A percentile compares a stretch with the other conserved stretches of the same genome.
Evolutionary conservation across 306 rosid species (phyloP).

Genomic region (Prunus fruticosa): DNA sequence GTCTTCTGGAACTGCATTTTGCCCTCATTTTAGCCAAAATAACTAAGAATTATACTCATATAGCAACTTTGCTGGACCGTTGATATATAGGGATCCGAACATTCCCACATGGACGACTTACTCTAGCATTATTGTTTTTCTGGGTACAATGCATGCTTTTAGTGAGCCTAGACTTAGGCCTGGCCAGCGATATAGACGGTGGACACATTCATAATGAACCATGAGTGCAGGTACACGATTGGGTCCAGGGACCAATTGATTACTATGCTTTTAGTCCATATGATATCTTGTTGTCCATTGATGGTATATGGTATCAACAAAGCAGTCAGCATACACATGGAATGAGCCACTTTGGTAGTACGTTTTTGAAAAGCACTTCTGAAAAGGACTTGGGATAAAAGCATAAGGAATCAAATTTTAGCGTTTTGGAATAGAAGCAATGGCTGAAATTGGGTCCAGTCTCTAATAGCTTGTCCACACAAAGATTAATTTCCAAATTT

Average conservation of each 20-base stretch:
- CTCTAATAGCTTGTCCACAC: no score
- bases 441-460: neutral
- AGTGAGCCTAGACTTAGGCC: neutral
- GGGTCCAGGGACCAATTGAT: neutral
- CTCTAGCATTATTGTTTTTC: no score
- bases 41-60: no score
- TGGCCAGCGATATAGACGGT: neutral
- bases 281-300: neutral
- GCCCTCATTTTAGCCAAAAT: no score
- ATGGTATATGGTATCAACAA: neutral
- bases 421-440: neutral
- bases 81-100: no score
- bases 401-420: conserved; percentile 1
- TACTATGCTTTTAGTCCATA: neutral
- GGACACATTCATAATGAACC: no score
- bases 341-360: neutral
- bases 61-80: no score
- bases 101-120: no score
- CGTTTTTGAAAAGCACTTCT: neutral
- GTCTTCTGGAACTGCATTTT: no score
- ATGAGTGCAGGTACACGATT: neutral
- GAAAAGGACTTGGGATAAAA: conserved; percentile 13
- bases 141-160: no score
- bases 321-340: conserved; percentile 1
- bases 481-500: no score